Evolutionary conservation across 140 eudicot species (phyloP), one percentile per base, ranked within the genome.

Genomic region (Oenanthe javanica): DNA sequence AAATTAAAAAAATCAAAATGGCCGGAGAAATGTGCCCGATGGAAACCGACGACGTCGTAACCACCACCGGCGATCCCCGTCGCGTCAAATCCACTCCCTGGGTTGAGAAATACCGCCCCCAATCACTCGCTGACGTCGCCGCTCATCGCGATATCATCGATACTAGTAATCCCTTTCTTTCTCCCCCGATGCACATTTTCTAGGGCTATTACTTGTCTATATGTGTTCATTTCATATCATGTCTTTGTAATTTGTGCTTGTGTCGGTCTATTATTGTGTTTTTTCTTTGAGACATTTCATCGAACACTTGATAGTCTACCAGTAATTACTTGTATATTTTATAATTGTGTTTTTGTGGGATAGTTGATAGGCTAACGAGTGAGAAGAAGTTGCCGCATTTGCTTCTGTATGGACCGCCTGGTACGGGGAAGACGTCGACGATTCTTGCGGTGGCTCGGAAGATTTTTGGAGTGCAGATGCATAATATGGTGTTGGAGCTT

Each of bases 21-120:
- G 93, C 91, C 75, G 94, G 89, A 36, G 85, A 61, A 78, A 66
- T 87, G 55, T 81, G 91, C 48, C 85, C 78, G 23, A 95, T 95
- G 99, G 97, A 92, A 66, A 80, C 91, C 48, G 99, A 95, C 87
- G 93, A 83, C 48, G 87, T 85, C 80, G 89, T 87, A 64, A 85
- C 66, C 79, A 83, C 79, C 45, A 23, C 86, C 76, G 82, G 83
- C 80, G 69, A 76, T 40, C 85, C 91, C 7, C 85, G 87, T 5
- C 83, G 83, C 64, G 67, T 89, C 79, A 92, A 82, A 85, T 85
- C 96, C 76, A 89, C 93, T 11, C 99, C 97, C 46, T 95, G 99
- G 99, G 97, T 95, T 77, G 99, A 95, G 80, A 95, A 95, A 80
- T 93, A 83, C 86, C 98, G 99, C 27, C 99, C 99, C 36, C 97